Base-by-base conservation (phyloP, 2,329 filamentous ascomycete genomes). In the Paracoccidioides brasiliensis region DNA sequence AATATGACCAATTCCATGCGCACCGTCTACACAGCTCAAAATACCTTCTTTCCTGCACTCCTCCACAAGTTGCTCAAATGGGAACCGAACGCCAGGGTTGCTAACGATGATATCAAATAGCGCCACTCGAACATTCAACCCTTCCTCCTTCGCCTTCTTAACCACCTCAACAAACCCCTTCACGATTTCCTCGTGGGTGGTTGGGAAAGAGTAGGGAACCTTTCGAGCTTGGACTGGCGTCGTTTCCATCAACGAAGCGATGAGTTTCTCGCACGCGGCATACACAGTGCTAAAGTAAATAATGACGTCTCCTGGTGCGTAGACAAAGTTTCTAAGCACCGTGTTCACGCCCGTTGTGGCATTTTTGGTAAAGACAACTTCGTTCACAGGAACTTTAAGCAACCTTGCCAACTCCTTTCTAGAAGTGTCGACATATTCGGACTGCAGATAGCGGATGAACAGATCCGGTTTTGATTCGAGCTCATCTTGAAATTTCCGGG, bases 1-100 rank as follows among this genome's bases (percentile, higher is more conserved):
- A 6, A 95, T 77, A 70, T 93, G 85, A 1, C 91, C 91, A 30
- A 95, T 73, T 0, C 85, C 85, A 70, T 97, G 91, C 0, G 91
- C 91, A 14, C 81, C 90, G 67, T 97, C 91, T 41, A 96, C 75
- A 22, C 88, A 74, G 62, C 85, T 90, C 54, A 91, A 66, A 3
- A 96, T 73, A 0, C 79, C 81, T 30, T 84, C 74, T 56, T 84
- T 78, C 46, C 76, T 78, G 67, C 90, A 95, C 0, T 80, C 76
- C 6, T 70, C 67, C 1, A 80, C 77, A 56, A 95, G 71, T 1
- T 69, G 70, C 67, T 90, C 83, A 70, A 87, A 95, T 0, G 91
- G 91, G 62, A 95, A 82, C 2, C 83, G 74, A 0, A 95, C 78
- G 0, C 88, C 90, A 0, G 91, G 91, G 28, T 86, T 74, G 33